These are phyloP conservation scores for Alternaria ethzedia DNA, from an alignment of 2,329 filamentous ascomycete species.

Conservation along the genomic window DNA sequence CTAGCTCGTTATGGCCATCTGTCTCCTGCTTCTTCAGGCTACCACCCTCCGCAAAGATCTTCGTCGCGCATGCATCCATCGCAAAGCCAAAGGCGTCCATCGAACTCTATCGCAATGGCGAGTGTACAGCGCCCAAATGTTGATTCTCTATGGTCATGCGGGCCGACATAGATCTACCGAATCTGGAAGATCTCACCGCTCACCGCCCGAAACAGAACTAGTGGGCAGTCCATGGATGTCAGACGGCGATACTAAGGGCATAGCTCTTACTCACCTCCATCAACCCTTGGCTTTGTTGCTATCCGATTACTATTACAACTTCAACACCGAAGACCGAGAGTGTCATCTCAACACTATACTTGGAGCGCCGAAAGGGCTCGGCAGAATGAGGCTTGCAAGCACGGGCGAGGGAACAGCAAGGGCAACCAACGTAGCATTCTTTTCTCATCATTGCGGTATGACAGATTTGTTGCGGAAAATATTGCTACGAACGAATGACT, in stretches of 20 bases:
- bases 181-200: not conserved
- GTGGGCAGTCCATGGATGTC: not conserved
- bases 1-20: not conserved
- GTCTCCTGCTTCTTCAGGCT: slow-evolving; percentile 1
- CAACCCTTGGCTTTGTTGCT: not conserved
- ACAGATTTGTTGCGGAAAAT: not conserved
- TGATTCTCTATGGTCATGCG: not conserved
- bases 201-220: not conserved
- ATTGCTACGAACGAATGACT: not conserved
- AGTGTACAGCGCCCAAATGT: not conserved
- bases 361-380: not conserved
- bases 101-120: not conserved
- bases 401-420: not conserved
- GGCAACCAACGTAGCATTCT: not conserved
- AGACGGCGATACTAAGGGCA: not conserved
- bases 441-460: not conserved
- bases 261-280: not conserved
- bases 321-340: not conserved
- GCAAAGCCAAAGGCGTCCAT: not conserved
- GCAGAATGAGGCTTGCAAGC: not conserved
- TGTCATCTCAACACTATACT: not conserved
- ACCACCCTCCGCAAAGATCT: not conserved
- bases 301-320: not conserved
- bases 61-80: not conserved
- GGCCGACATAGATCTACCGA: not conserved